A percentile compares a stretch with the other conserved stretches of the same genome.
These are phyloP conservation scores for Gentiana straminea DNA, from an alignment of 257 asterid species.

Conservation along the genomic window DNA sequence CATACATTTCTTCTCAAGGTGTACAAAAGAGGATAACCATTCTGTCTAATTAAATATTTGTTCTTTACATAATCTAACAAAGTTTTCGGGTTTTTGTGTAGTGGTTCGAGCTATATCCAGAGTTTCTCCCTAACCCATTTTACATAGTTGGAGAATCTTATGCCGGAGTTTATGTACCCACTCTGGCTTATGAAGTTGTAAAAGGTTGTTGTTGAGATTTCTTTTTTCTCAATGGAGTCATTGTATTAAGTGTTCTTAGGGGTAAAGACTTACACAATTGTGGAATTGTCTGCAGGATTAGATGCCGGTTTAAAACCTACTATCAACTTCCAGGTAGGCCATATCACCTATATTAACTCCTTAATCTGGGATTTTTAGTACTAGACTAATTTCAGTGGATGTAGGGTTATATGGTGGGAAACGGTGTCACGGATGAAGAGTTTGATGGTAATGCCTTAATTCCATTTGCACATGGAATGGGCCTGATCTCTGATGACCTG, in stretches of 20 bases:
- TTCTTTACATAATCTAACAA: background rate
- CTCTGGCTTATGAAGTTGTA: slow-evolving; percentile 74
- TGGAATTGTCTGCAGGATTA: slow-evolving; percentile 36
- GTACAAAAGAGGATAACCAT: too few species aligned
- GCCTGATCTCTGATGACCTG: slow-evolving; percentile 79
- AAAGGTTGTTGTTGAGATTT: slow-evolving; percentile 37
- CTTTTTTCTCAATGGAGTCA: too few species aligned
- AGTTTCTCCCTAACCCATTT: slow-evolving; percentile 62
- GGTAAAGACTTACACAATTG: slow-evolving; percentile 1
- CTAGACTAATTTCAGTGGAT: slow-evolving; percentile 14
- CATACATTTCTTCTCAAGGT: slow-evolving; percentile 83
- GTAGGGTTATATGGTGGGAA: slow-evolving; percentile 99
- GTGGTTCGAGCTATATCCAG: slow-evolving; percentile 95
- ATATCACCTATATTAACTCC: slow-evolving; percentile 4
- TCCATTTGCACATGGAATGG: slow-evolving; percentile 96
- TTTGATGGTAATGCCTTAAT: slow-evolving; percentile 88
- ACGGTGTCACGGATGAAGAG: slow-evolving; percentile 68
- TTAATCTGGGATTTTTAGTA: slow-evolving; percentile 1
- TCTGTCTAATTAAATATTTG: too few species aligned
- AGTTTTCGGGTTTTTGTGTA: slow-evolving; percentile 15
- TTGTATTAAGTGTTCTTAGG: background rate
- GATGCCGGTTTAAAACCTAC: slow-evolving; percentile 58
- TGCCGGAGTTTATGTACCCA: slow-evolving; percentile 93
- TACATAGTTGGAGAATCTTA: slow-evolving; percentile 87
- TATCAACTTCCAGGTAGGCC: slow-evolving; percentile 69